These are phyloP conservation scores for Calonectria honghensis DNA, from an alignment of 2,329 filamentous ascomycete species.

Conservation along the genomic window DNA sequence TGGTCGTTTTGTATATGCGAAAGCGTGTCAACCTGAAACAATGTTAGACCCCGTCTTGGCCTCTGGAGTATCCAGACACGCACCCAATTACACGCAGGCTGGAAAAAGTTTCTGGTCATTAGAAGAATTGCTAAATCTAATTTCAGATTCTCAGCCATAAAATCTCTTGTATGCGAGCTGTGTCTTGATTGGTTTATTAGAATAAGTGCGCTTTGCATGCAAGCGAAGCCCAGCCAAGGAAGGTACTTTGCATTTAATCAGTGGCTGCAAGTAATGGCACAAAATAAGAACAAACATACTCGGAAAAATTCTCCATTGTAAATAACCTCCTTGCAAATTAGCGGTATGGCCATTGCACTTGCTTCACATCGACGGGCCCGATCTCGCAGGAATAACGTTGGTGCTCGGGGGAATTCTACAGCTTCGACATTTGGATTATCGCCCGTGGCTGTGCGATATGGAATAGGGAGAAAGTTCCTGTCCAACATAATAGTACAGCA, in stretches of 20 bases:
- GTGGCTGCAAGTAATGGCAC: neutral
- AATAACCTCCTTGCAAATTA: conserved; percentile 13
- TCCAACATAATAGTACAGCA: conserved; percentile 8
- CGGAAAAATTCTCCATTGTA: conserved; percentile 1
- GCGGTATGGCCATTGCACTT: conserved; percentile 1
- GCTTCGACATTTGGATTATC: neutral
- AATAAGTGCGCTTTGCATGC: conserved; percentile 19
- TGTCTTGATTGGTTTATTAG: conserved; percentile 15
- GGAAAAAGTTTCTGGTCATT: conserved; percentile 14
- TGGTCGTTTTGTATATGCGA: conserved; percentile 18
- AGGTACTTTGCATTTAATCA: neutral
- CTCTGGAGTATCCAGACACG: neutral
- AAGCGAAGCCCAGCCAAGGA: conserved; percentile 4
- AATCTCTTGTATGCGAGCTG: neutral
- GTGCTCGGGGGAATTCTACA: neutral
- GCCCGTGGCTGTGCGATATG: neutral
- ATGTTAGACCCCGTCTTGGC: neutral
- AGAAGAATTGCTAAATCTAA: conserved; percentile 9
- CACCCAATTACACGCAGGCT: conserved; percentile 7
- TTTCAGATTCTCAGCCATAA: conserved; percentile 15
- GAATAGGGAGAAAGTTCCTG: conserved; percentile 12
- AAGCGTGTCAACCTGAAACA: neutral
- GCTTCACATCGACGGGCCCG: neutral
- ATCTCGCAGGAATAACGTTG: conserved; percentile 11
- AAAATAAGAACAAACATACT: neutral